Base-by-base conservation (phyloP, 2,329 filamentous ascomycete genomes). In the Aschersonia sp. region DNA sequence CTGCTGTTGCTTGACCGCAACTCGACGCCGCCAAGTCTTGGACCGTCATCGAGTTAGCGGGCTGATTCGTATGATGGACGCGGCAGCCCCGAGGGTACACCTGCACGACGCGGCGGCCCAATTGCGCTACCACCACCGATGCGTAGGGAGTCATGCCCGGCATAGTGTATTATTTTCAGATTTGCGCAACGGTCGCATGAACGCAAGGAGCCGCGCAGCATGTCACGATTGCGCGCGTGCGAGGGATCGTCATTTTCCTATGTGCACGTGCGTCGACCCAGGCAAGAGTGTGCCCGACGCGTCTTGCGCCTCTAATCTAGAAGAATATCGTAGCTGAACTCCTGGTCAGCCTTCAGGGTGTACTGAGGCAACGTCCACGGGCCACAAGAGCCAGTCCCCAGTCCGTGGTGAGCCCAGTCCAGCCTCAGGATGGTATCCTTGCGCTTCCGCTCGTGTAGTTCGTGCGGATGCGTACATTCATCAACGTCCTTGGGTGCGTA, bases 351-450 rank as follows among this genome's bases (percentile, higher is more conserved):
- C 54, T 57, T 57, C 12, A 76, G 60, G 52, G 67, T 63, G 55
- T 76, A 74, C 58, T 69, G 47, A 4, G 66, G 65, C 60, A 75
- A 50, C 22, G 73, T 76, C 48, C 70, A 70, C 0, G 77, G 77
- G 30, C 79, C 79, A 60, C 79, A 83, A 45, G 73, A 78, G 6
- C 72, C 79, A 8, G 75, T 80, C 0, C 79, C 79, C 33, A 83
- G 54, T 0, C 79, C 79, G 57, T 82, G 78, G 60, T 83, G 78
- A 52, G 64, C 67, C 65, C 72, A 77, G 61, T 83, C 79, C 49
- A 83, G 55, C 47, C 76, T 65, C 2, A 83, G 63, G 32, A 81
- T 59, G 39, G 75, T 70, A 52, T 79, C 72, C 11, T 76, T 63
- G 48, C 65, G 60, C 57, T 58, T 65, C 22, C 65, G 62, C 59